Evolutionary conservation across 768 basidiomycete species (phyloP).

Genomic region (Plicaturopsis crispa): DNA sequence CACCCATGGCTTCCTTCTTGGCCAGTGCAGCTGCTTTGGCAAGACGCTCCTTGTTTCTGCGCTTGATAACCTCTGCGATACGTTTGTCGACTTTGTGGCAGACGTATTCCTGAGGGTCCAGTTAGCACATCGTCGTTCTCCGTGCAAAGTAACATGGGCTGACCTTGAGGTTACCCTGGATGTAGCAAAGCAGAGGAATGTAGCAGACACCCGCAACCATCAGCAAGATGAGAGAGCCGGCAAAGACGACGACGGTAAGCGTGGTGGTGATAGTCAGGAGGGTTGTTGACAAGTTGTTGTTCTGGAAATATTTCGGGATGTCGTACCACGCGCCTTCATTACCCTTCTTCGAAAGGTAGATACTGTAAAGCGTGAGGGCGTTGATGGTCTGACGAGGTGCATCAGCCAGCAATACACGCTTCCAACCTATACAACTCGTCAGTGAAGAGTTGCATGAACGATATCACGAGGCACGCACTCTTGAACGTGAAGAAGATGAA

Average conservation of each 20-base stretch:
- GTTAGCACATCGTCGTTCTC: too few relatives aligned
- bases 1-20: constrained; percentile 87
- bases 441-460: neutral
- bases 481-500: constrained; percentile 99
- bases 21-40: constrained; percentile 76
- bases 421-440: constrained; percentile 53
- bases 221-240: constrained; percentile 74
- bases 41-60: constrained; percentile 80
- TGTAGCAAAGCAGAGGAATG: constrained; percentile 90
- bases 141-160: constrained; percentile 12
- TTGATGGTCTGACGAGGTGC: constrained; percentile 98
- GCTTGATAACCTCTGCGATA: constrained; percentile 89
- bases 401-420: constrained; percentile 84
- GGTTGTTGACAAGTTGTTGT: constrained; percentile 71
- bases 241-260: constrained; percentile 85
- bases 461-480: constrained; percentile 42
- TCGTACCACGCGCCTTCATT: constrained; percentile 55
- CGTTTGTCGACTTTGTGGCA: constrained; percentile 99
- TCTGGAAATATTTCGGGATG: constrained; percentile 70
- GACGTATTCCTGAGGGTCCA: constrained; percentile 71
- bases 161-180: constrained; percentile 95
- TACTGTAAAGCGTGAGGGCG: constrained; percentile 91
- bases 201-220: constrained; percentile 83
- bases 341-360: constrained; percentile 60
- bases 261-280: constrained; percentile 83